Conservation (phyloP, 306 rosid genomes). For the Acacia melanoxylon region DNA sequence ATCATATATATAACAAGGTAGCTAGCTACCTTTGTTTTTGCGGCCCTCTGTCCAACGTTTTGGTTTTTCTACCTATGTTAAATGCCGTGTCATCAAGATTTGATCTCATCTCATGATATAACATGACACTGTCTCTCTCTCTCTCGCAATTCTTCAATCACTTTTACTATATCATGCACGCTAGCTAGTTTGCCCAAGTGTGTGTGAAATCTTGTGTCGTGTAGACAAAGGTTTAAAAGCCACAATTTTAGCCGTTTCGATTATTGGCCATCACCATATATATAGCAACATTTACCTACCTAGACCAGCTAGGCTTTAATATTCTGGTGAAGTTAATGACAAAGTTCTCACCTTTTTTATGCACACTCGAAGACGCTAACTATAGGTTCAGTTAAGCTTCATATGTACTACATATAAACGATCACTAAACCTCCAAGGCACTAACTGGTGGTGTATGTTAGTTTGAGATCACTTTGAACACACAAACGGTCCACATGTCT, state of each 20-base stretch:
- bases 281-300: neutral
- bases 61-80: constrained; percentile 1
- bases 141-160: neutral
- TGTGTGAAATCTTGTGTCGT: neutral
- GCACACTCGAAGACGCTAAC: neutral
- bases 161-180: constrained; percentile 13
- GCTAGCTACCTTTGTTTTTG: constrained; percentile 32
- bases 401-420: neutral
- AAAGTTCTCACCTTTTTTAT: constrained; percentile 1
- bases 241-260: constrained; percentile 11
- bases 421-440: constrained; percentile 27
- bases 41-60: neutral
- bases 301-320: neutral
- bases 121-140: neutral
- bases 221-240: constrained; percentile 25
- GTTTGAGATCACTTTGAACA: constrained; percentile 44
- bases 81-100: constrained; percentile 22
- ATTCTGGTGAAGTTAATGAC: constrained; percentile 24
- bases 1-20: constrained; percentile 32
- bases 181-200: neutral
- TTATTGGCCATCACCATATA: neutral
- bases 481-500: constrained; percentile 75
- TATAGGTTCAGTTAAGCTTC: constrained; percentile 18
- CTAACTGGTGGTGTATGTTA: constrained; percentile 28
- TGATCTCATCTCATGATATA: constrained; percentile 13